Evolutionary conservation across 2,329 filamentous ascomycete genomes (phyloP).

Genomic region (Fusarium tricinctum): DNA sequence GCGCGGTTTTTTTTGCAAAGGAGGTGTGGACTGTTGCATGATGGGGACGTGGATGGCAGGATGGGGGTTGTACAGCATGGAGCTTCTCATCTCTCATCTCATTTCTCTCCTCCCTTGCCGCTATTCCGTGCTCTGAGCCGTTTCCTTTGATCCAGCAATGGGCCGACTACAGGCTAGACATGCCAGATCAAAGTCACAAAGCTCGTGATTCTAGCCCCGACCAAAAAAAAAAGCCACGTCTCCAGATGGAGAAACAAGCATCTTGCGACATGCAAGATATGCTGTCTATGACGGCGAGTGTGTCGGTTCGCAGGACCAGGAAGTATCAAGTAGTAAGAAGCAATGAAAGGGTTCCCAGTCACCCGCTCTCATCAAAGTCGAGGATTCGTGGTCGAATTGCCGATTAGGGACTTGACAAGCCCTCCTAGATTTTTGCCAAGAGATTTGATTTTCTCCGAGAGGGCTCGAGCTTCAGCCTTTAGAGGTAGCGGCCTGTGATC

Average conservation of each 20-base stretch:
- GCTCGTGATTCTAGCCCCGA: slow-evolving; percentile 10
- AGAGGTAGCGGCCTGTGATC: not conserved
- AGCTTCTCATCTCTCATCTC: slow-evolving; percentile 13
- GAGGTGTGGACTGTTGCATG: slow-evolving; percentile 38
- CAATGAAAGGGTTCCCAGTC: slow-evolving; percentile 16
- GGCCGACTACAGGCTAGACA: slow-evolving; percentile 24
- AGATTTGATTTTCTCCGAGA: slow-evolving; percentile 44
- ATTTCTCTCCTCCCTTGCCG: slow-evolving; percentile 10
- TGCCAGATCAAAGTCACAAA: slow-evolving; percentile 7
- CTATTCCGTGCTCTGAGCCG: slow-evolving; percentile 26
- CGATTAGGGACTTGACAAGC: slow-evolving; percentile 47
- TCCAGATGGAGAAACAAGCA: slow-evolving; percentile 18
- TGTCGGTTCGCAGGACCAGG: not conserved
- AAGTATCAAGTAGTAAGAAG: slow-evolving; percentile 6
- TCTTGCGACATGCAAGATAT: slow-evolving; percentile 31
- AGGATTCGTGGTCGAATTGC: slow-evolving; percentile 24
- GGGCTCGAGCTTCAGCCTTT: slow-evolving; percentile 21
- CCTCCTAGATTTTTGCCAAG: slow-evolving; percentile 43
- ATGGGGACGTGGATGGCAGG: slow-evolving; percentile 8
- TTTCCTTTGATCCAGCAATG: slow-evolving; percentile 41
- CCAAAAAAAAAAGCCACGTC: slow-evolving; percentile 19
- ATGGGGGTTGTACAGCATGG: slow-evolving; percentile 19
- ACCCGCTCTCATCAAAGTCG: not conserved
- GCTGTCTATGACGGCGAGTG: slow-evolving; percentile 27
- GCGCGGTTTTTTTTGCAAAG: slow-evolving; percentile 42